Conservation (phyloP, 495 filamentous ascomycete species). For the Recurvomyces mirabilis region DNA sequence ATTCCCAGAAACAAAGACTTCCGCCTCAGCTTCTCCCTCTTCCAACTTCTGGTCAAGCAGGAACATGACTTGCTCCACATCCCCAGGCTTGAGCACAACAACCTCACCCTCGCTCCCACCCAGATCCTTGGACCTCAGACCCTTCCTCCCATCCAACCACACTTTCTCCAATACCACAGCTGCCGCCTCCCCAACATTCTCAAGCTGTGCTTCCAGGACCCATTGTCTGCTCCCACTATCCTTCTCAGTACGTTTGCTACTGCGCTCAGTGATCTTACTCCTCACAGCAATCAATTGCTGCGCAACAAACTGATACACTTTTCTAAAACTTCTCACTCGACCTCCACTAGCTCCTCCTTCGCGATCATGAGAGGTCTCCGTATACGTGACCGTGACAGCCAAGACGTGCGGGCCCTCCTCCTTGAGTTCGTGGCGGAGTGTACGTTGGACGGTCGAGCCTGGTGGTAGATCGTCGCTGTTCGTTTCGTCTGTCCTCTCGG, state of each 20-base stretch:
- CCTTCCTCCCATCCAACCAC: constrained; percentile 35
- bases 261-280: constrained; percentile 62
- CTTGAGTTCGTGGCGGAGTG: constrained; percentile 76
- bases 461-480: constrained; percentile 45
- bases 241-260: constrained; percentile 22
- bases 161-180: constrained; percentile 50
- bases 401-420: constrained; percentile 91
- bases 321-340: constrained; percentile 78
- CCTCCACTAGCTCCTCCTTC: constrained; percentile 27
- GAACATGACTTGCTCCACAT: constrained; percentile 88
- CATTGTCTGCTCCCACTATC: constrained; percentile 32
- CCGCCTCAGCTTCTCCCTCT: constrained; percentile 37
- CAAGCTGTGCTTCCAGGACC: constrained; percentile 77
- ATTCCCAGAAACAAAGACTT: constrained; percentile 47
- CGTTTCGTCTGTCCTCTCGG: constrained; percentile 25
- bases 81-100: constrained; percentile 61
- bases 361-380: constrained; percentile 40
- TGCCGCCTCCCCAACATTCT: constrained; percentile 71
- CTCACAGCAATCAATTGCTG: constrained; percentile 79
- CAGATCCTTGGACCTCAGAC: constrained; percentile 6
- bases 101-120: constrained; percentile 24
- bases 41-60: constrained; percentile 48
- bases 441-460: constrained; percentile 66
- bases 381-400: constrained; percentile 90
- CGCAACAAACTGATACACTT: constrained; percentile 93